These are phyloP conservation scores for Sclerospora graminicola DNA, from an alignment of 352 stramenopile genomes.

Conservation along the genomic window DNA sequence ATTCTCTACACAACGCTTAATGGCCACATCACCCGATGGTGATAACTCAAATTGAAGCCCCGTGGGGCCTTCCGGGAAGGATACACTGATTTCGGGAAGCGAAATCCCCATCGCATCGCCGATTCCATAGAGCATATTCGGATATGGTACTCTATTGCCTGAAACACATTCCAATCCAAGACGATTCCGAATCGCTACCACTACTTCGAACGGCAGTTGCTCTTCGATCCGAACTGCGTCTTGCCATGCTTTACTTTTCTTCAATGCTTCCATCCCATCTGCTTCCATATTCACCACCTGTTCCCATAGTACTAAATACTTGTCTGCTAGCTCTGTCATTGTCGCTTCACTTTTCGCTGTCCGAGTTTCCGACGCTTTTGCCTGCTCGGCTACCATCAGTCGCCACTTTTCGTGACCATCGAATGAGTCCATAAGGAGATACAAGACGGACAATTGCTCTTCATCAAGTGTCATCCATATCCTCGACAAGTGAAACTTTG, in stretches of 20 bases:
- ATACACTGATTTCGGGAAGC: slow-evolving; percentile 70
- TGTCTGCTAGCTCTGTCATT: slow-evolving; percentile 31
- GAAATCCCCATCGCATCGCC: slow-evolving; percentile 69
- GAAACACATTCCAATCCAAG: slow-evolving; percentile 35
- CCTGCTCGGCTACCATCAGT: slow-evolving; percentile 52
- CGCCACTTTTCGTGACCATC: slow-evolving; percentile 64
- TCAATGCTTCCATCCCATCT: slow-evolving; percentile 43
- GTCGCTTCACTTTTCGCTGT: slow-evolving; percentile 33
- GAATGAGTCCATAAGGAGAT: slow-evolving; percentile 67
- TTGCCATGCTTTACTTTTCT: slow-evolving; percentile 52
- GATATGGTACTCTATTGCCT: slow-evolving; percentile 28
- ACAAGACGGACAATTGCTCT: slow-evolving; percentile 74
- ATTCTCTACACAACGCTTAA: slow-evolving; percentile 36
- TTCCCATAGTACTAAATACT: slow-evolving; percentile 72
- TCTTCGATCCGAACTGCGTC: slow-evolving; percentile 51
- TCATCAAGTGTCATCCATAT: slow-evolving; percentile 69
- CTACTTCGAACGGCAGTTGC: slow-evolving; percentile 58
- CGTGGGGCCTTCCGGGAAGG: slow-evolving; percentile 50
- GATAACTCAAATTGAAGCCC: slow-evolving; percentile 50
- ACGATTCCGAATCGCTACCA: slow-evolving; percentile 73
- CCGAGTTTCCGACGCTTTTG: slow-evolving; percentile 46
- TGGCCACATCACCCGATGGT: slow-evolving; percentile 26
- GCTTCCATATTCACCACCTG: slow-evolving; percentile 53
- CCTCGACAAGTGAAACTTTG: slow-evolving; percentile 70
- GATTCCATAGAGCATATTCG: slow-evolving; percentile 51